phyloP scores from a whole-genome alignment of 768 basidiomycete species.

The Boletus subcaerulescens region DNA sequence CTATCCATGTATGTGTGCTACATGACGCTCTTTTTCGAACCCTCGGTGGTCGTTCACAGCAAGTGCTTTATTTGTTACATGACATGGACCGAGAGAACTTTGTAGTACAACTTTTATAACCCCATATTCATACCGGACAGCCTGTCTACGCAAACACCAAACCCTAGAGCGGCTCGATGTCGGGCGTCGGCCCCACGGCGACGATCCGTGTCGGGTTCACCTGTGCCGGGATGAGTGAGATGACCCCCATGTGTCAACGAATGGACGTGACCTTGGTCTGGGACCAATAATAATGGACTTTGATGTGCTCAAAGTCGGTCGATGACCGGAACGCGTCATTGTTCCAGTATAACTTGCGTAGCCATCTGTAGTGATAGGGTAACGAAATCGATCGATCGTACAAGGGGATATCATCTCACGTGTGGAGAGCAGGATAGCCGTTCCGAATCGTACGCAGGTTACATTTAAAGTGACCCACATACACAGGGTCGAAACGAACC shows the following conservation, averaged over 20 bases:
- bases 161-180: conserved; percentile 58
- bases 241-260: neutral
- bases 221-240: conserved; percentile 34
- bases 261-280: conserved; percentile 18
- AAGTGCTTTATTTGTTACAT: neutral
- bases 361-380: conserved; percentile 49
- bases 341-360: conserved; percentile 91
- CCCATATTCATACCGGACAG: neutral
- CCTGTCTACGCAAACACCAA: neutral
- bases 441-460: conserved; percentile 82
- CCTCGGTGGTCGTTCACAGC: neutral
- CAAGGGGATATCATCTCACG: conserved; percentile 25
- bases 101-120: conserved; percentile 4
- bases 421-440: conserved; percentile 82
- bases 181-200: conserved; percentile 67
- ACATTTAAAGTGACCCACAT: conserved; percentile 92
- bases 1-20: neutral
- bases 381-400: neutral
- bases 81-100: neutral
- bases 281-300: conserved; percentile 41
- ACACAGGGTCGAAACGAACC: conserved; percentile 89
- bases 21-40: neutral
- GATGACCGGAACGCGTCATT: conserved; percentile 80
- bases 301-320: conserved; percentile 83
- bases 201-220: conserved; percentile 80